phyloP scores from a whole-genome alignment of 768 basidiomycete species.

The Tylopilus rubrobrunneus region DNA sequence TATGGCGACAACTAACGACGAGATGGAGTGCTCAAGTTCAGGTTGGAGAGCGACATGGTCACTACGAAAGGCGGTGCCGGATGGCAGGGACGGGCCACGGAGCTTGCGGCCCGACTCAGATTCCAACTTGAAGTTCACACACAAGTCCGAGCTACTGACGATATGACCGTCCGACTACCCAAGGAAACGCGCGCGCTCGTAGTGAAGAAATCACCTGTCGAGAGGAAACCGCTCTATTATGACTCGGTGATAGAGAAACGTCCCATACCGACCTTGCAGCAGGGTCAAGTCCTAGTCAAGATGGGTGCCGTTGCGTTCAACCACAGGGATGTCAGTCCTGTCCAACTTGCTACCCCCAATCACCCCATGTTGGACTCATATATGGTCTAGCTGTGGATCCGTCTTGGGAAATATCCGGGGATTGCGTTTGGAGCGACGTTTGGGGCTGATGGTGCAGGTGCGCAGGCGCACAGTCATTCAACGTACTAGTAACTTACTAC shows the following conservation, averaged over 20 bases:
- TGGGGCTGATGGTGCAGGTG: conserved; percentile 75
- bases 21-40: too few relatives aligned
- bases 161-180: conserved; percentile 29
- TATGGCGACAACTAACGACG: too few relatives aligned
- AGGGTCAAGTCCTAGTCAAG: conserved; percentile 61
- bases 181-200: conserved; percentile 46
- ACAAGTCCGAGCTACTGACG: too few relatives aligned
- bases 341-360: background rate
- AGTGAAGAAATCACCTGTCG: conserved; percentile 40
- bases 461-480: conserved; percentile 7
- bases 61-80: too few relatives aligned
- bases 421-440: conserved; percentile 57
- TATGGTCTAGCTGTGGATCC: conserved; percentile 62
- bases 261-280: conserved; percentile 46
- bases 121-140: too few relatives aligned
- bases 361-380: background rate
- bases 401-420: conserved; percentile 62
- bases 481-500: background rate
- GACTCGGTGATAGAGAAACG: conserved; percentile 52
- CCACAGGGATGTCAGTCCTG: conserved; percentile 57
- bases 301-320: conserved; percentile 73
- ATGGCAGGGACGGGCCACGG: too few relatives aligned
- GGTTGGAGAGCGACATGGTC: too few relatives aligned
- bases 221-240: conserved; percentile 45
- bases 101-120: too few relatives aligned